Percentiles rank a stretch among this genome's conserved stretches.
Conservation (phyloP, 352 stramenopile genomes). For the Phytopythium litorale region DNA sequence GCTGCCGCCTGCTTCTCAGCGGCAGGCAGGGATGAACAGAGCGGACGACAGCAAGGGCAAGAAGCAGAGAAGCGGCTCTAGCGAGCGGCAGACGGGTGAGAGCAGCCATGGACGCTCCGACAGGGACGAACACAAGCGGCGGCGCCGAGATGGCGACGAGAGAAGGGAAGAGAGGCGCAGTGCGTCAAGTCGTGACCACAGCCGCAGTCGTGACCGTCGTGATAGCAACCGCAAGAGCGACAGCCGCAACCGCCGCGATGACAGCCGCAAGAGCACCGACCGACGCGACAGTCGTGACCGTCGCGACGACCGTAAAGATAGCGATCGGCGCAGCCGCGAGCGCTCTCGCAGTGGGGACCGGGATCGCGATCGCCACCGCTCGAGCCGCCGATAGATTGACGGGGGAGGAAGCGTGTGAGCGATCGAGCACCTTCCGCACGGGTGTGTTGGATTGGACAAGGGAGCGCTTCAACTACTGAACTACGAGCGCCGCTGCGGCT, state of each 20-base stretch:
- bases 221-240: slow-evolving; percentile 11
- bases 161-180: not conserved
- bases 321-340: slow-evolving; percentile 4
- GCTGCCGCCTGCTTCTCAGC: slow-evolving; percentile 4
- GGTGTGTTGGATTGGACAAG: slow-evolving; percentile 1
- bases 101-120: slow-evolving; percentile 1
- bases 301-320: slow-evolving; percentile 1
- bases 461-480: not conserved
- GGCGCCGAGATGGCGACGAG: slow-evolving; percentile 7
- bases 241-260: slow-evolving; percentile 7
- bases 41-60: slow-evolving; percentile 7
- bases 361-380: slow-evolving; percentile 27
- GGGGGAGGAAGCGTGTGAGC: not conserved
- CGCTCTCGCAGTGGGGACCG: slow-evolving; percentile 15
- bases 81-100: not conserved
- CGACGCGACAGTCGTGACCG: slow-evolving; percentile 1
- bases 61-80: slow-evolving; percentile 6
- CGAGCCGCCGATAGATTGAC: slow-evolving; percentile 5
- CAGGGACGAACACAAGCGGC: slow-evolving; percentile 12
- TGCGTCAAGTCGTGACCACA: slow-evolving; percentile 9
- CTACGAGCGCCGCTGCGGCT: not conserved
- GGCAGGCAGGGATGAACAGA: slow-evolving; percentile 6
- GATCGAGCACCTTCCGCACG: not conserved
- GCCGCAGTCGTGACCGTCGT: slow-evolving; percentile 11
- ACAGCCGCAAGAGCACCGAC: not conserved